Base-by-base conservation (phyloP, 2,329 filamentous ascomycete genomes). In the Piedraia hortae region DNA sequence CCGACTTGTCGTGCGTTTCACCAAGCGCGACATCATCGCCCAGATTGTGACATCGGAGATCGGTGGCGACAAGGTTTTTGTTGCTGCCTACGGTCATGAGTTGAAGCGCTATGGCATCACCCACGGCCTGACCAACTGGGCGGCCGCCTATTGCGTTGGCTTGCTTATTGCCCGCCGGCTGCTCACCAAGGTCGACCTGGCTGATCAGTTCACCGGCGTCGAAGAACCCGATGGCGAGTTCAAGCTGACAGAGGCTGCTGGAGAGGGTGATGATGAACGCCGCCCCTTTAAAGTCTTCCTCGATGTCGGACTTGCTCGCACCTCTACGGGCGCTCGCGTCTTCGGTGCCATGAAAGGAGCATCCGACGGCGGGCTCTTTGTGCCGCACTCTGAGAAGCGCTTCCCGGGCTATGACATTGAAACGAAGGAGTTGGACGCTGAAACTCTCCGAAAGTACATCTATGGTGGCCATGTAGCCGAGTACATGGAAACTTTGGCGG, bases 331-430 rank as follows among this genome's bases (percentile, higher is more conserved):
- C 68, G 80, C 82, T 53, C 80, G 85, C 60, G 67, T 97, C 59
- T 97, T 97, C 50, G 85, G 75, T 56, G 85, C 82, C 56, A 78
- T 97, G 74, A 97, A 97, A 73, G 85, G 85, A 62, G 82, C 80
- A 44, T 93, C 80, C 20, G 85, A 97, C 54, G 85, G 85, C 54
- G 85, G 85, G 52, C 74, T 97, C 54, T 66, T 80, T 53, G 59
- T 97, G 41, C 85, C 85, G 43, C 85, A 97, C 74, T 90, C 77
- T 42, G 80, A 93, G 67, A 91, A 85, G 67, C 82, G 85, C 44
- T 97, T 97, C 77, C 85, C 85, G 44, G 85, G 85, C 45, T 97
- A 60, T 69, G 85, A 97, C 51, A 74, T 90, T 14, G 85, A 97
- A 62, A 56, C 59, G 53, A 80, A 97, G 72, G 82, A 93, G 66